Conservation (phyloP, 2,329 filamentous ascomycete species). For the Colletotrichum aenigma region DNA sequence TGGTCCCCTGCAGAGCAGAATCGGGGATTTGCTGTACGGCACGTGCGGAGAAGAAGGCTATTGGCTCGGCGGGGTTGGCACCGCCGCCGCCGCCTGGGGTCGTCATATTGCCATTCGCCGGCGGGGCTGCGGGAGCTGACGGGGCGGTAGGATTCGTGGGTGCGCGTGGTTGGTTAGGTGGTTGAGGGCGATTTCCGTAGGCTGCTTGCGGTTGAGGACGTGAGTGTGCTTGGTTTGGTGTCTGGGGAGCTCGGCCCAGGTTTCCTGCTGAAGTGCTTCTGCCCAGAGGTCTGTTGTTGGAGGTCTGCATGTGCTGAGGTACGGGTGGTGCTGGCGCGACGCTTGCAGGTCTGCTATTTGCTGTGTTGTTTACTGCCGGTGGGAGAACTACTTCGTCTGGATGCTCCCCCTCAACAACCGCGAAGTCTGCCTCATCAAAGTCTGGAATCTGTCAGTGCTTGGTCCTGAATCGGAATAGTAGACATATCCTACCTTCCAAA, state of each 20-base stretch:
- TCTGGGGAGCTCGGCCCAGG: slow-evolving; percentile 34
- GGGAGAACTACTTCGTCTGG: slow-evolving; percentile 76
- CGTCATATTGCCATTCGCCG: slow-evolving; percentile 11
- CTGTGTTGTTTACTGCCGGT: slow-evolving; percentile 32
- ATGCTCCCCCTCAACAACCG: slow-evolving; percentile 70
- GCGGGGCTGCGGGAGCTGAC: slow-evolving; percentile 9
- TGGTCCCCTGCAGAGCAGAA: slow-evolving; percentile 39
- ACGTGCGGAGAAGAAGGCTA: slow-evolving; percentile 74
- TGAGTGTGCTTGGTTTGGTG: slow-evolving; percentile 34
- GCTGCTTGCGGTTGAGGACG: slow-evolving; percentile 25
- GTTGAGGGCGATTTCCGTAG: slow-evolving; percentile 23
- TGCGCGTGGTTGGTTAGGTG: slow-evolving; percentile 24
- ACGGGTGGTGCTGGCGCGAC: slow-evolving; percentile 24
- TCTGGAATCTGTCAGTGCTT: slow-evolving; percentile 40
- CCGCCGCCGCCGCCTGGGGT: slow-evolving; percentile 22
- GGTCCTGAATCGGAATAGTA: not conserved
- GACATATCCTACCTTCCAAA: slow-evolving; percentile 45
- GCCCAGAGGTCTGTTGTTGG: slow-evolving; percentile 33
- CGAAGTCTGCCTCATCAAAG: slow-evolving; percentile 80
- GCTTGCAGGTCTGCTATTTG: slow-evolving; percentile 23
- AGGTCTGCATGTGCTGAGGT: slow-evolving; percentile 40
- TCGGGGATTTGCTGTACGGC: slow-evolving; percentile 64
- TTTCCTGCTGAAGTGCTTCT: slow-evolving; percentile 33
- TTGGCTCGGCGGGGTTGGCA: slow-evolving; percentile 39
- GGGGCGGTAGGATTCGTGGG: slow-evolving; percentile 20